These are phyloP conservation scores for Saccharum spontaneum DNA, from an alignment of 176 grass and related monocot genomes.

Conservation along the genomic window DNA sequence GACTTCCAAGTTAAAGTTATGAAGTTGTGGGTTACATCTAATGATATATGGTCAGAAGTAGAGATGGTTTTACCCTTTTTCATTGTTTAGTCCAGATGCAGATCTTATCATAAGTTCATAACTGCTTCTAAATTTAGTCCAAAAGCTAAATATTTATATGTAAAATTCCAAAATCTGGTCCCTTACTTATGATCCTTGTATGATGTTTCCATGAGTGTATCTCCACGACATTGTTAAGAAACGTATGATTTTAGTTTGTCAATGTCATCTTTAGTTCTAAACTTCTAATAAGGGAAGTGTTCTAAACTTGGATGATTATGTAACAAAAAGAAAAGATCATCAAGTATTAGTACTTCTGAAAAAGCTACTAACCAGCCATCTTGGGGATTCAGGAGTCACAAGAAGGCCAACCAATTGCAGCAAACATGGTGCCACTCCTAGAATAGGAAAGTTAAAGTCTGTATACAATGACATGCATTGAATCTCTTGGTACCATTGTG, in stretches of 20 bases:
- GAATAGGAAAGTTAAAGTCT: conserved; percentile 17
- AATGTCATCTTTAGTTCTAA: background rate
- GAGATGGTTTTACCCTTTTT: background rate
- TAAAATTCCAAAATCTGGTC: background rate
- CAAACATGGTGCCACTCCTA: conserved; percentile 71
- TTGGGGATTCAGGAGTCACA: conserved; percentile 80
- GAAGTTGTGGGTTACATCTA: background rate
- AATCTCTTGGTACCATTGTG: background rate
- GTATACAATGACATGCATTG: background rate
- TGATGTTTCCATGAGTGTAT: background rate
- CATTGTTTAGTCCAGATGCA: background rate
- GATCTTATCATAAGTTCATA: background rate
- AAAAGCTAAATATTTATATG: background rate
- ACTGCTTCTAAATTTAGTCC: background rate
- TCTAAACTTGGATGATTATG: background rate
- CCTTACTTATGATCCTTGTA: background rate
- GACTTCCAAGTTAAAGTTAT: background rate
- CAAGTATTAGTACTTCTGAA: background rate
- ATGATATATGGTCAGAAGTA: background rate
- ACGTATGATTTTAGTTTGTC: background rate
- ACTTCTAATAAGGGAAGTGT: background rate
- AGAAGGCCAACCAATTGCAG: conserved; percentile 64
- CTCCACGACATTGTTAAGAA: background rate
- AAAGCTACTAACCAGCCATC: conserved; percentile 70
- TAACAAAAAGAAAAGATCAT: background rate